Percentiles rank a stretch among this genome's conserved stretches.
Evolutionary conservation across 176 grass and related monocot genomes (phyloP).

Genomic region (Pontederia paniculata): DNA sequence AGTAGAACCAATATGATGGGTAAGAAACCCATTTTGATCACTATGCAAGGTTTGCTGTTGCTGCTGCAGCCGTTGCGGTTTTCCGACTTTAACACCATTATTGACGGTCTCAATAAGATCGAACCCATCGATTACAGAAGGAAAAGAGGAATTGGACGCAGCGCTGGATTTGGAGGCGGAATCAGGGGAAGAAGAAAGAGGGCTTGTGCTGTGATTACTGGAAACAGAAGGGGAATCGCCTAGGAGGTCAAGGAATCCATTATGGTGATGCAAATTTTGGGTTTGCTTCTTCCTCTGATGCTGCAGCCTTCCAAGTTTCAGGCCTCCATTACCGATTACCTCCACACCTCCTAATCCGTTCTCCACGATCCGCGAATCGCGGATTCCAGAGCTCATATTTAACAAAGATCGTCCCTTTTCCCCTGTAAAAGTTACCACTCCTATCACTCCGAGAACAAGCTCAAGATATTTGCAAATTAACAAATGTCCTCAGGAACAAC

Average conservation of each 20-base stretch:
- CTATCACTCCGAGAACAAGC: no score
- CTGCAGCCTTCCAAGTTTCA: neutral
- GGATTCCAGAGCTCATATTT: constrained; percentile 1
- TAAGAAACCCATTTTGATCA: no score
- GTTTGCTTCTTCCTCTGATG: neutral
- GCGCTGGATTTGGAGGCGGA: neutral
- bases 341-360: neutral
- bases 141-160: neutral
- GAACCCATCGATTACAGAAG: neutral
- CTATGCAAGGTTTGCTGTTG: no score
- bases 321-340: neutral
- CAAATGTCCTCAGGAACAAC: no score
- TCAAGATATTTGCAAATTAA: no score
- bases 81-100: no score
- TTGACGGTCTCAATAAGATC: neutral
- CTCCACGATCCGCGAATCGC: neutral
- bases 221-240: neutral
- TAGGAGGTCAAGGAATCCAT: neutral
- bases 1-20: no score
- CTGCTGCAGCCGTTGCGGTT: no score
- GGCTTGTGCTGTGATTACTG: no score
- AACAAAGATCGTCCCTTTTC: neutral
- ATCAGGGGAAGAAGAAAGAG: neutral
- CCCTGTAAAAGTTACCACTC: no score
- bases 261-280: neutral